Conservation (phyloP, 345 rosid genomes). For the Sonneratia alba region DNA sequence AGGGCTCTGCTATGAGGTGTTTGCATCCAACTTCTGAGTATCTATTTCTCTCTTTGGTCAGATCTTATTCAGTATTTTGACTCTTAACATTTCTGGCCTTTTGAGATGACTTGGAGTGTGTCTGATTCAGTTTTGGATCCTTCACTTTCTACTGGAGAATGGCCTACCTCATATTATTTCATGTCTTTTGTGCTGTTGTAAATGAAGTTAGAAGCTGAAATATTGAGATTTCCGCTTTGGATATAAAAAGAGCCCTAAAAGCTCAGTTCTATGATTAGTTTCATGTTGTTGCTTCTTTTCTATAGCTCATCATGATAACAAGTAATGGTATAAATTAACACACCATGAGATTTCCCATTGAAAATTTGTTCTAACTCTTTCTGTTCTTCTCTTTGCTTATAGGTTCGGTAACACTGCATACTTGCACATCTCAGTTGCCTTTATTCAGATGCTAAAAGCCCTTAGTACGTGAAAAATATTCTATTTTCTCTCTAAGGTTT, state of each 20-base stretch:
- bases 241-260: background rate
- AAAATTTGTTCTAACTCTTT: background rate
- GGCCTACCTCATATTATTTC: too few relatives aligned
- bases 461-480: constrained; percentile 50
- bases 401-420: constrained; percentile 99
- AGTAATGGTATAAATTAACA: background rate
- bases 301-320: background rate
- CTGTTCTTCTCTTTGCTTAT: constrained; percentile 6
- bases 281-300: background rate
- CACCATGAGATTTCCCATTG: background rate
- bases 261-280: background rate
- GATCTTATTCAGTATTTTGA: too few relatives aligned
- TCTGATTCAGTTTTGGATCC: too few relatives aligned
- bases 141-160: too few relatives aligned
- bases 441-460: constrained; percentile 99
- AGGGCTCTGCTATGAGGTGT: too few relatives aligned
- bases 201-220: too few relatives aligned
- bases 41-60: too few relatives aligned
- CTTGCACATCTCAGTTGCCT: constrained; percentile 92
- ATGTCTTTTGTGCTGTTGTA: too few relatives aligned
- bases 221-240: background rate
- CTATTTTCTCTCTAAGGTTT: background rate
- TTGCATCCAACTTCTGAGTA: too few relatives aligned
- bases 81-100: too few relatives aligned
- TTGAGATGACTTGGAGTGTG: too few relatives aligned